Percentiles rank a stretch among this genome's conserved stretches.
Evolutionary conservation across 2,329 filamentous ascomycete species (phyloP).

Genomic region (Phaeosphaeria sp.): DNA sequence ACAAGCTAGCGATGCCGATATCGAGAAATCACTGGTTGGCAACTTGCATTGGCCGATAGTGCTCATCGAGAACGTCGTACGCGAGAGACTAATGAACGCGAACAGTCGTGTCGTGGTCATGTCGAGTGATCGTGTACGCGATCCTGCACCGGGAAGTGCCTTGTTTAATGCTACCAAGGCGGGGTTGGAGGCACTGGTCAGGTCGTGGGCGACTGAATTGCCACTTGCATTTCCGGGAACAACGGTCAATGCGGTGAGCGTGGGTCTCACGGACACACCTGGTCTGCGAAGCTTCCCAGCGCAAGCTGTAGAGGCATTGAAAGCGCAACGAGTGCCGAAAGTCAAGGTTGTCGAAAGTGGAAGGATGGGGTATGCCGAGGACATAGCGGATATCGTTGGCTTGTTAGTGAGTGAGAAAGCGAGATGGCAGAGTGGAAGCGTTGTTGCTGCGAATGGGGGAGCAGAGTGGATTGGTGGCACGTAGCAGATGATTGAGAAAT

Average conservation of each 20-base stretch:
- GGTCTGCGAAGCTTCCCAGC: constrained; percentile 18
- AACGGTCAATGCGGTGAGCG: constrained; percentile 37
- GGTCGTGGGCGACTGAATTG: constrained; percentile 33
- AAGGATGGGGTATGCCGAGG: constrained; percentile 34
- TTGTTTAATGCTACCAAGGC: constrained; percentile 29
- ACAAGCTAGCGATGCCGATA: constrained; percentile 14
- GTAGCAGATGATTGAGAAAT: too few species aligned
- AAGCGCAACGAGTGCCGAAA: constrained; percentile 22
- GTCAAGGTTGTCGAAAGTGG: constrained; percentile 28
- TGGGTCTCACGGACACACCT: constrained; percentile 37
- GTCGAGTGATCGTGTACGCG: constrained; percentile 23
- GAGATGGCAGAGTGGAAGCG: constrained; percentile 47
- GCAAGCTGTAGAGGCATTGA: constrained; percentile 19
- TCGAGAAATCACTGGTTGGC: constrained; percentile 16
- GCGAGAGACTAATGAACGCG: constrained; percentile 15
- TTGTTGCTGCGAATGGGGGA: constrained; percentile 44
- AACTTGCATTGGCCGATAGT: constrained; percentile 32
- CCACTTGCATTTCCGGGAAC: constrained; percentile 29
- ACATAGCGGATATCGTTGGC: constrained; percentile 74
- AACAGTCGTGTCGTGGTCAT: constrained; percentile 30
- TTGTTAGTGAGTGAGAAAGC: constrained; percentile 44
- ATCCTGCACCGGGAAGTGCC: constrained; percentile 15
- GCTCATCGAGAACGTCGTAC: constrained; percentile 31
- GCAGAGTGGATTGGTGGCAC: constrained; percentile 30
- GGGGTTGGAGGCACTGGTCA: constrained; percentile 26